Conservation (phyloP, 2,329 filamentous ascomycete species). For the Pseudocercospora fijiensis region DNA sequence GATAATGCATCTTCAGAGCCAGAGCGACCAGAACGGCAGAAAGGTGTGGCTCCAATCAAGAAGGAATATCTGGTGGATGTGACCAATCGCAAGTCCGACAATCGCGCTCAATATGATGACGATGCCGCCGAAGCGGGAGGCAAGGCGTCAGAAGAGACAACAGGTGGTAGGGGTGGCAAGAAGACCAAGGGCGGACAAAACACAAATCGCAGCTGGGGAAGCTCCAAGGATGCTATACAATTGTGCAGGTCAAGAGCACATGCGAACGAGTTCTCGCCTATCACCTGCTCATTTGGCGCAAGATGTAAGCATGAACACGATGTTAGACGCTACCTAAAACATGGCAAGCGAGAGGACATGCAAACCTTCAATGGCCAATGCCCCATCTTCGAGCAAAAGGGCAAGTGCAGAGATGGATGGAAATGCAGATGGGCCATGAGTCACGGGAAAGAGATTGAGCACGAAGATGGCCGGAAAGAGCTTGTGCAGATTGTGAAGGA, state of each 20-base stretch:
- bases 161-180: constrained; percentile 35
- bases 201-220: constrained; percentile 76
- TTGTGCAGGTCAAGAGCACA: constrained; percentile 74
- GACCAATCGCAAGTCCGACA: constrained; percentile 11
- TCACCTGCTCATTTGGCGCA: constrained; percentile 72
- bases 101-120: constrained; percentile 34
- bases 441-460: constrained; percentile 78
- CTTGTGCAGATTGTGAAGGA: constrained; percentile 66
- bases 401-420: constrained; percentile 82
- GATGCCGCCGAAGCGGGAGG: constrained; percentile 53
- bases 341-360: constrained; percentile 79
- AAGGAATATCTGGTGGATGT: constrained; percentile 58
- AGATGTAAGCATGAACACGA: constrained; percentile 82
- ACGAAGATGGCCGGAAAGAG: constrained; percentile 78
- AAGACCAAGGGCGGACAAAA: constrained; percentile 75
- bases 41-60: constrained; percentile 69
- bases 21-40: constrained; percentile 38
- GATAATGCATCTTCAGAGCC: constrained; percentile 17
- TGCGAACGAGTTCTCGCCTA: constrained; percentile 76
- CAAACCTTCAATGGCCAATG: constrained; percentile 74
- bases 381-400: constrained; percentile 74
- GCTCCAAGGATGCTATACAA: constrained; percentile 71
- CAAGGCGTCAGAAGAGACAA: constrained; percentile 36
- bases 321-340: constrained; percentile 76
- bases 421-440: constrained; percentile 88